Percentiles rank a stretch among this genome's conserved stretches.
Evolutionary conservation across 345 rosid species (phyloP).

Genomic region (Ceriops tagal): DNA sequence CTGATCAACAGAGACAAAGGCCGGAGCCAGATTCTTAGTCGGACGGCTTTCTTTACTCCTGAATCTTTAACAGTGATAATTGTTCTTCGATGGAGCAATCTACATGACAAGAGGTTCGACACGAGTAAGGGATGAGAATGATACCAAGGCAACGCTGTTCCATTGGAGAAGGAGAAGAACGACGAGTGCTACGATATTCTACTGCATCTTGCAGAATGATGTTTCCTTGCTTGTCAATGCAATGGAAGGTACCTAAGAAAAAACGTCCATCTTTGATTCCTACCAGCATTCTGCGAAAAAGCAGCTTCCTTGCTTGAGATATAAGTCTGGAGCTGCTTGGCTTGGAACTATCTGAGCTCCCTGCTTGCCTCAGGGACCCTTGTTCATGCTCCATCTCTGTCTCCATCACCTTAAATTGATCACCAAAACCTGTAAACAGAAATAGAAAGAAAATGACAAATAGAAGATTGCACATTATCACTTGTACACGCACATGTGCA

Average conservation of each 20-base stretch:
- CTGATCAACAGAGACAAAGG: neutral
- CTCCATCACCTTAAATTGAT: slow-evolving; percentile 7
- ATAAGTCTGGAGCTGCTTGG: slow-evolving; percentile 34
- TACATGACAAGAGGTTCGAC: slow-evolving; percentile 63
- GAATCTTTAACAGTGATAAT: slow-evolving; percentile 27
- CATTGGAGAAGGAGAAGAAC: slow-evolving; percentile 75
- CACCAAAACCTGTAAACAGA: neutral
- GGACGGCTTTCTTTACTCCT: slow-evolving; percentile 16
- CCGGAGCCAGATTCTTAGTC: neutral
- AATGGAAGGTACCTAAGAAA: slow-evolving; percentile 85
- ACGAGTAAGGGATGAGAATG: slow-evolving; percentile 66
- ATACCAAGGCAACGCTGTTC: slow-evolving; percentile 89
- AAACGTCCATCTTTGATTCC: slow-evolving; percentile 87
- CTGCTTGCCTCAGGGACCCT: slow-evolving; percentile 4
- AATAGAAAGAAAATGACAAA: neutral
- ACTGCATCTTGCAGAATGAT: slow-evolving; percentile 79
- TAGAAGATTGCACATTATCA: too few relatives aligned
- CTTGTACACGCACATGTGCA: too few relatives aligned
- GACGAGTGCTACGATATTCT: slow-evolving; percentile 74
- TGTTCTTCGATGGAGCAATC: slow-evolving; percentile 41
- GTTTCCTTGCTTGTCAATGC: slow-evolving; percentile 92
- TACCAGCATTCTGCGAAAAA: slow-evolving; percentile 69
- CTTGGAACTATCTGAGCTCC: slow-evolving; percentile 28
- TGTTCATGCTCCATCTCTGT: slow-evolving; percentile 1
- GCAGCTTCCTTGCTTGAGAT: slow-evolving; percentile 47